These are phyloP conservation scores for Lolium perenne DNA, from an alignment of 176 grass and related monocot genomes.

Conservation along the genomic window DNA sequence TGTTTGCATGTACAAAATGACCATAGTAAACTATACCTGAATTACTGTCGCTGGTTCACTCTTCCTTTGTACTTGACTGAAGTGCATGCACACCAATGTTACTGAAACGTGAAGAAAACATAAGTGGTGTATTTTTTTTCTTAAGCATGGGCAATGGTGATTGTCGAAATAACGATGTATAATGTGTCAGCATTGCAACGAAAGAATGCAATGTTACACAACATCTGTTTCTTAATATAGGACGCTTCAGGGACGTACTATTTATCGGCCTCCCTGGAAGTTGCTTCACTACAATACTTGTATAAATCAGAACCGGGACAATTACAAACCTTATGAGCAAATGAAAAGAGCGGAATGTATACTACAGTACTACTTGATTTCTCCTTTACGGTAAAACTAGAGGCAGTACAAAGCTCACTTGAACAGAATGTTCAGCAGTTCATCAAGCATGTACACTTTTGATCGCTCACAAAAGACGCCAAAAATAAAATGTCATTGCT, in stretches of 20 bases:
- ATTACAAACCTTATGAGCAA: not conserved
- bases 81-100: not conserved
- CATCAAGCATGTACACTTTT: not conserved
- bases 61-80: not conserved
- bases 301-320: not conserved
- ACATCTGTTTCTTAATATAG: too few relatives aligned
- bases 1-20: slow-evolving; percentile 38
- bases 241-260: too few relatives aligned
- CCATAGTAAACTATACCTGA: slow-evolving; percentile 10
- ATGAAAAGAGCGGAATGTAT: not conserved
- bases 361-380: not conserved
- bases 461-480: not conserved
- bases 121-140: too few relatives aligned
- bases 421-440: not conserved
- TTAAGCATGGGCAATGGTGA: too few relatives aligned
- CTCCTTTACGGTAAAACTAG: not conserved
- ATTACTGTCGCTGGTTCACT: not conserved
- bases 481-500: not conserved
- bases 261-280: too few relatives aligned
- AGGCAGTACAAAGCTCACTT: not conserved
- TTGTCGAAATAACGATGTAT: too few relatives aligned
- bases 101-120: not conserved
- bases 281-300: not conserved
- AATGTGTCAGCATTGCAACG: too few relatives aligned
- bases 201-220: too few relatives aligned